Conservation (phyloP, 495 filamentous ascomycete genomes). For the Xylaria castorea region DNA sequence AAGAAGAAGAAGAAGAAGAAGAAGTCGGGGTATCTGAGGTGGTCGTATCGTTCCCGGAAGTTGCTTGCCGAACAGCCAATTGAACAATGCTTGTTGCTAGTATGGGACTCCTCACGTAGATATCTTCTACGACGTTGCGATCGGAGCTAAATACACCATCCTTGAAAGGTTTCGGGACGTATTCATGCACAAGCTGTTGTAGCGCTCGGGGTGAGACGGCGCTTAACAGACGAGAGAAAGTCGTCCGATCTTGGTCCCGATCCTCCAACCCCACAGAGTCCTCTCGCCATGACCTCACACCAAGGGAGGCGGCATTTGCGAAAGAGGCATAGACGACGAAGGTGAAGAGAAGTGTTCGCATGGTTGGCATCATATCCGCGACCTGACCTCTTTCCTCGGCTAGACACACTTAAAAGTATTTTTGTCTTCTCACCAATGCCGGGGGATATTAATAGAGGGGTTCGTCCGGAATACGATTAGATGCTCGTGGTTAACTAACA, state of each 20-base stretch:
- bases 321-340: slow-evolving; percentile 41
- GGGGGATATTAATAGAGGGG: not conserved
- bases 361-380: not conserved
- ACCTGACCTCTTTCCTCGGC: not conserved
- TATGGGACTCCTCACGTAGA: slow-evolving; percentile 39
- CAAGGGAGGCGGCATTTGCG: slow-evolving; percentile 39
- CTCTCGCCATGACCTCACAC: slow-evolving; percentile 24
- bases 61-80: slow-evolving; percentile 47
- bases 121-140: slow-evolving; percentile 41
- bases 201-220: slow-evolving; percentile 47
- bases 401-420: not conserved
- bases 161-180: slow-evolving; percentile 46
- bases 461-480: not conserved
- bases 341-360: slow-evolving; percentile 34
- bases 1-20: slow-evolving; percentile 19
- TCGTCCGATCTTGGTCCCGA: slow-evolving; percentile 32
- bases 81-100: slow-evolving; percentile 45
- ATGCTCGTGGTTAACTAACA: not conserved
- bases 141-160: slow-evolving; percentile 48
- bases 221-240: slow-evolving; percentile 44
- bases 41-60: slow-evolving; percentile 36
- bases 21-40: slow-evolving; percentile 30
- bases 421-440: not conserved
- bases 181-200: slow-evolving; percentile 48
- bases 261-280: slow-evolving; percentile 25